Percentiles rank a stretch among this genome's conserved stretches.
These are phyloP conservation scores for Trypanosoma grayi DNA, from an alignment of 208 protist species.

Conservation along the genomic window DNA sequence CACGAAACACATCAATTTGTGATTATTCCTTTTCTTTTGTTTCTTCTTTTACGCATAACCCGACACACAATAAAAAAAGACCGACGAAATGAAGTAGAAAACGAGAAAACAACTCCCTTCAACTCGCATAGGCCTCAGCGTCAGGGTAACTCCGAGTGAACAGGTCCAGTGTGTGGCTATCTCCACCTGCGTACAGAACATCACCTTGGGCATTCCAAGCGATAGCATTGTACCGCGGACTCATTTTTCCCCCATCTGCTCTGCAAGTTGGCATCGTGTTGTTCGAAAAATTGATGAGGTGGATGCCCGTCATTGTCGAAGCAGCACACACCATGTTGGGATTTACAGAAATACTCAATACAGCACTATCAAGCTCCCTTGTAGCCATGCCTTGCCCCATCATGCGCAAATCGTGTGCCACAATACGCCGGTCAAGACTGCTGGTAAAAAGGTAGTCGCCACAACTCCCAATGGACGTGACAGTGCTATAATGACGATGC, in stretches of 20 bases:
- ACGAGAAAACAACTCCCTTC: not conserved
- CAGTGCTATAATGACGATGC: slow-evolving; percentile 67
- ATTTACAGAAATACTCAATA: slow-evolving; percentile 71
- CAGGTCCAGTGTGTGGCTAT: slow-evolving; percentile 70
- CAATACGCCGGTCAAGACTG: slow-evolving; percentile 73
- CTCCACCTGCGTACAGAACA: slow-evolving; percentile 74
- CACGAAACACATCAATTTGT: not conserved
- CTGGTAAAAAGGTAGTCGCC: slow-evolving; percentile 82
- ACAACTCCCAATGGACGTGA: slow-evolving; percentile 72
- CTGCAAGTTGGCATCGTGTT: slow-evolving; percentile 46
- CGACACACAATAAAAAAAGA: not conserved
- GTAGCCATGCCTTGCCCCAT: slow-evolving; percentile 39
- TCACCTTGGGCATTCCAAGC: slow-evolving; percentile 70
- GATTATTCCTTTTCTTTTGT: not conserved
- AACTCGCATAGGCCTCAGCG: slow-evolving; percentile 25
- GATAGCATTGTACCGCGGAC: slow-evolving; percentile 75
- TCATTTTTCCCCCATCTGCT: slow-evolving; percentile 45
- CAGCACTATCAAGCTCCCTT: slow-evolving; percentile 78
- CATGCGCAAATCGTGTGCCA: slow-evolving; percentile 80
- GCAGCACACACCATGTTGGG: slow-evolving; percentile 68
- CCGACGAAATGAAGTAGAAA: slow-evolving; percentile 1
- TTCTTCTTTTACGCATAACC: not conserved
- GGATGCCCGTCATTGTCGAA: slow-evolving; percentile 79
- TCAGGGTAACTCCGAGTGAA: slow-evolving; percentile 48
- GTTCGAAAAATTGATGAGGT: slow-evolving; percentile 72